Conservation (phyloP, 306 rosid species). For the Abrus pulchellus region DNA sequence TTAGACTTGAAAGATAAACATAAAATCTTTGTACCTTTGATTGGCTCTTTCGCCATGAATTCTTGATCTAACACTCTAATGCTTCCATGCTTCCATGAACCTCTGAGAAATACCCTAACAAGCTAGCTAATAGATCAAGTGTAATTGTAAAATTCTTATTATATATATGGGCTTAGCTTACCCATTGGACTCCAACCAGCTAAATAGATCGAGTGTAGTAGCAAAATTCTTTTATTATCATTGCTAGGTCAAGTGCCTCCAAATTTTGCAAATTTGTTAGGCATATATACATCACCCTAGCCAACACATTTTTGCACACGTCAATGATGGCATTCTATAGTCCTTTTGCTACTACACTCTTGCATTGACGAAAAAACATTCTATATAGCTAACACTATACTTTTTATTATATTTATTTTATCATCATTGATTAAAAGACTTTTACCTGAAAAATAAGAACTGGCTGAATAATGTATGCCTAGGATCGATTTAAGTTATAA, state of each 20-base stretch:
- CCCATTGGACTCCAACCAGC: background rate
- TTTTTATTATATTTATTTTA: no score
- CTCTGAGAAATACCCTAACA: background rate
- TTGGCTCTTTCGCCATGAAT: background rate
- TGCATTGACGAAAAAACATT: no score
- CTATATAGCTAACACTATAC: no score
- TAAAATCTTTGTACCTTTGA: background rate
- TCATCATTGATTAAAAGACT: background rate
- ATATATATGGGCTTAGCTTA: background rate
- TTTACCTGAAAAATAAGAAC: background rate
- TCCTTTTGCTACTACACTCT: background rate
- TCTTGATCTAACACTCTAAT: background rate
- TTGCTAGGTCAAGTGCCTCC: background rate
- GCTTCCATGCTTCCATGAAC: background rate
- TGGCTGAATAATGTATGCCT: background rate
- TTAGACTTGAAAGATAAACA: background rate
- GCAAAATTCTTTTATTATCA: background rate
- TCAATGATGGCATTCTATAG: background rate
- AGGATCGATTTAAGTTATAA: background rate
- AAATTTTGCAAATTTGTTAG: background rate
- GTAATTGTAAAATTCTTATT: background rate
- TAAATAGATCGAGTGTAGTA: background rate
- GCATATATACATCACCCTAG: background rate
- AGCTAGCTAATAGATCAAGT: background rate
- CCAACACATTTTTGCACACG: background rate